A percentile compares a stretch with the other conserved stretches of the same genome.
phyloP scores from a whole-genome alignment of 805 yeast species.

The Hanseniaspora lachancei region DNA sequence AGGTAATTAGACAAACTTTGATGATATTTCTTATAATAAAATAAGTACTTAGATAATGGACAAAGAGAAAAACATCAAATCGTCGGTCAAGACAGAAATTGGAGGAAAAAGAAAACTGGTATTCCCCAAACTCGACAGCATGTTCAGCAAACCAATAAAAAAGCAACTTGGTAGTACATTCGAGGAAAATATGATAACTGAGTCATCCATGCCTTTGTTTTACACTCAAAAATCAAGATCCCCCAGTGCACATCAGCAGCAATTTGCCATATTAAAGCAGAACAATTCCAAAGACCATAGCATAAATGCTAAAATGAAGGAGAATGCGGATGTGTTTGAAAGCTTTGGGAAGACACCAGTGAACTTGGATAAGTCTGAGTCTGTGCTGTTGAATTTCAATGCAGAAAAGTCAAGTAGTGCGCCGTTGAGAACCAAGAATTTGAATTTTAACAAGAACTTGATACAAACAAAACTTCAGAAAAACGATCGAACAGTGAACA shows the following conservation, averaged over 20 bases:
- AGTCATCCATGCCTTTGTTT: background rate
- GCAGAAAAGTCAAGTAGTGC: constrained; percentile 9
- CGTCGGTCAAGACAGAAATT: background rate
- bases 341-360: background rate
- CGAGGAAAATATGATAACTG: background rate
- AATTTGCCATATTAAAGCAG: background rate
- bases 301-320: background rate
- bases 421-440: background rate
- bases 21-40: too few species aligned
- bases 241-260: background rate
- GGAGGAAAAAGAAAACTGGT: background rate
- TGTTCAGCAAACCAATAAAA: background rate
- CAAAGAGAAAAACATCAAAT: background rate
- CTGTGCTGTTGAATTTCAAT: constrained; percentile 1
- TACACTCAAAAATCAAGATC: background rate
- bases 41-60: background rate
- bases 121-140: background rate
- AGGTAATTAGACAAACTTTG: too few species aligned
- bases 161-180: background rate
- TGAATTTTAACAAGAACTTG: background rate
- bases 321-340: constrained; percentile 1
- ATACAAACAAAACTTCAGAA: background rate
- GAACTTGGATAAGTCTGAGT: background rate
- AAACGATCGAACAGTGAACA: background rate
- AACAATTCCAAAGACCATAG: too few species aligned